Evolutionary conservation across 148 eudicot genomes (phyloP), one percentile per base, ranked within the genome.

Genomic region (Rhododendron vialii): DNA sequence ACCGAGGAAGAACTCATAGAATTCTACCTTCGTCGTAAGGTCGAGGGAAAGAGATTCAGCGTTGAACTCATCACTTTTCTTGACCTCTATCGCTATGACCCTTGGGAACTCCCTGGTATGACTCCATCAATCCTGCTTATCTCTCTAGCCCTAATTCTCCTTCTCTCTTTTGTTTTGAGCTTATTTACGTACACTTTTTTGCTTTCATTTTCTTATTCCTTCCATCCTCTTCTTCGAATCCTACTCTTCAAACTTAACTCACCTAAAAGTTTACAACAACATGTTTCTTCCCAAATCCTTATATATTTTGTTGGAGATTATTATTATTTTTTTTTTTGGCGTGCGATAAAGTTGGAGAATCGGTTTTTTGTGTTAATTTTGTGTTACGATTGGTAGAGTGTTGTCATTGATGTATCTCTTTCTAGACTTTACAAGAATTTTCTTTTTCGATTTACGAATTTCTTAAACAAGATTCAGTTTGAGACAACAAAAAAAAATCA

Each of bases 21-120:
- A 84, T 96, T 96, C 90, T 96, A 96, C 94, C 98, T 96, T 91
- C 96, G 98, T 79, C 98, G 98, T 89, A 96, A 95, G 94, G 95
- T 96, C 1, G 98, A 96, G 90, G 98, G 98, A 89, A 96, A 96
- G 86, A 90, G 92, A 26, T 96, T 96, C 90, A 95, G 93, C 81
- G 98, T 95, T 43, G 98, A 96, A 12, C 95, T 96, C 90, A 95
- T 96, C 91, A 95, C 98, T 91, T 96, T 93, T 75, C 93, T 96
- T 13, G 98, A 95, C 90, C 98, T 96, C 75, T 96, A 94, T 82
- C 96, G 98, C 81, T 94, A 96, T 22, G 98, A 96, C 90, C 98
- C 98, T 43, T 96, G 98, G 98, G 98, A 96, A 73, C 98, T 96
- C 45, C 98, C 98, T 83, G 98, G 98, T 96, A 94, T 65, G 41